These are phyloP conservation scores for Lophium mytilinum DNA, from an alignment of 495 filamentous ascomycete species.

Conservation along the genomic window DNA sequence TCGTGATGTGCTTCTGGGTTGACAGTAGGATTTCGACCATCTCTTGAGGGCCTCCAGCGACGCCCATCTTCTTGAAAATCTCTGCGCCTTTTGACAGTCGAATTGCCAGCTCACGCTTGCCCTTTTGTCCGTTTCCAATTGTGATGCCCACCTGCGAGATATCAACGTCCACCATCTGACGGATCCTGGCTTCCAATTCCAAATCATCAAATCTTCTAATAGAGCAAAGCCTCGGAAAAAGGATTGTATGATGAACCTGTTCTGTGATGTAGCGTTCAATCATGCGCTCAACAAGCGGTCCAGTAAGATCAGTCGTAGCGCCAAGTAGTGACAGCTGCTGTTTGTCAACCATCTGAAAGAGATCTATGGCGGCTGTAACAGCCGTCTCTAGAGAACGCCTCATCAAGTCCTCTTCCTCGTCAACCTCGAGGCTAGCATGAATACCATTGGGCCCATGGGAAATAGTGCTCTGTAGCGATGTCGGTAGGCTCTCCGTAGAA, in stretches of 20 bases:
- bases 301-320: slow-evolving; percentile 87
- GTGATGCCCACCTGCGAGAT: slow-evolving; percentile 87
- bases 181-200: slow-evolving; percentile 84
- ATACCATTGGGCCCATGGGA: slow-evolving; percentile 20
- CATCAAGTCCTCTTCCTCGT: slow-evolving; percentile 84
- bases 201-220: slow-evolving; percentile 73
- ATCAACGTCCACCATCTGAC: slow-evolving; percentile 88
- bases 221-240: slow-evolving; percentile 74
- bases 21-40: slow-evolving; percentile 84
- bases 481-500: slow-evolving; percentile 23
- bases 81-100: slow-evolving; percentile 73
- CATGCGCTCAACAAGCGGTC: slow-evolving; percentile 80
- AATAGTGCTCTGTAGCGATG: slow-evolving; percentile 25
- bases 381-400: slow-evolving; percentile 78
- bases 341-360: slow-evolving; percentile 93
- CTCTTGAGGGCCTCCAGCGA: slow-evolving; percentile 81
- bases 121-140: slow-evolving; percentile 61
- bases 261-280: slow-evolving; percentile 95
- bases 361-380: slow-evolving; percentile 86
- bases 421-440: slow-evolving; percentile 40
- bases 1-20: slow-evolving; percentile 79
- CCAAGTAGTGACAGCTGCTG: slow-evolving; percentile 88
- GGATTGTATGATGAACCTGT: slow-evolving; percentile 78
- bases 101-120: slow-evolving; percentile 62
- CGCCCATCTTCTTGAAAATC: slow-evolving; percentile 78